Evolutionary conservation across 1,284 basidiomycete species (phyloP), one percentile per base, ranked within the genome.

Genomic region (Earliella scabrosa): DNA sequence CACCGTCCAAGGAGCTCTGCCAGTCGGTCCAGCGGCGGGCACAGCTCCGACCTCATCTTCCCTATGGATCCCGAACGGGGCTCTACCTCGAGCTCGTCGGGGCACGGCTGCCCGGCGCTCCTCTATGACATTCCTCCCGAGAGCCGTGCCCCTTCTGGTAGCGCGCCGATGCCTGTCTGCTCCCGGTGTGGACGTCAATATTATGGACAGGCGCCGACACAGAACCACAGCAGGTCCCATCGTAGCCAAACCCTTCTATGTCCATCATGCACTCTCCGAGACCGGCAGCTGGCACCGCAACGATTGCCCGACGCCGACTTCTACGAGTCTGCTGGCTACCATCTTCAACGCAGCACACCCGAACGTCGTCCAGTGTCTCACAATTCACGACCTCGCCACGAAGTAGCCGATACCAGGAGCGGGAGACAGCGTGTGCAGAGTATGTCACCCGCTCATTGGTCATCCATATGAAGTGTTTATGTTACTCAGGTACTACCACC

Each of bases 21-120:
- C 6, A 49, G 46, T 21, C 50, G 54, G 14, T 53, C 60, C 16
- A 47, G 41, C 45, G 10, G 29, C 29, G 54, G 49, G 6, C 24
- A 54, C 18, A 56, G 50, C 46, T 58, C 55, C n/a, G 58, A 59
- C 40, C 60, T 61, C 6, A 40, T 64, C 29, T 64, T 61, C 46
- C 29, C 55, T 7, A 59, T 64, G 58, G 62, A 63, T 18, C 35
- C 57, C 10, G 58, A 60, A 13, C 35, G 31, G 3, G 23, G 35
- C 13, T 56, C 54, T 14, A 45, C 24, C 29, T 50, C 48, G 9
- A 27, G 48, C 44, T 56, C 54, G 24, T 50, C 54, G n/a, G 23
- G 31, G 13, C 36, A 35, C 20, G 48, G 54, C 35, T 40, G 41
- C 29, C 54, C 46, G 2, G 29, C 27, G 9, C 47, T 52, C 34